These are phyloP conservation scores for Penicillium sp. DNA, from an alignment of 2,329 filamentous ascomycete species.

Conservation along the genomic window DNA sequence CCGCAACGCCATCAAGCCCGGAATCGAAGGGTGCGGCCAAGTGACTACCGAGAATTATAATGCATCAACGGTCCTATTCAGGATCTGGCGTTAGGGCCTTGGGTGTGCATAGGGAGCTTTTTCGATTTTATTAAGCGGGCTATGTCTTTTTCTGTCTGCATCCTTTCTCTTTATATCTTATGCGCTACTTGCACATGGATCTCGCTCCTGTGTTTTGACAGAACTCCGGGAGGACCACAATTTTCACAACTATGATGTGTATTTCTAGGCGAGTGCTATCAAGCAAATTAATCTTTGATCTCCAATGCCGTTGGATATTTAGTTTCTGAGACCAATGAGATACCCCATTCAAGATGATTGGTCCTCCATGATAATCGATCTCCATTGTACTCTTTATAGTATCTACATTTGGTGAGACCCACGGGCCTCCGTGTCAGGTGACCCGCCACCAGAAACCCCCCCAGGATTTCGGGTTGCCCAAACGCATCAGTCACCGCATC, in stretches of 20 bases:
- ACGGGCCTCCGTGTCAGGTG: constrained; percentile 7
- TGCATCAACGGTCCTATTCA: not conserved
- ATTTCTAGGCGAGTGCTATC: constrained; percentile 7
- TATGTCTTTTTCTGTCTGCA: not conserved
- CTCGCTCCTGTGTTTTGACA: constrained; percentile 1
- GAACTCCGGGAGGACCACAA: constrained; percentile 2
- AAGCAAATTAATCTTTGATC: not conserved
- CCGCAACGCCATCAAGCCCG: constrained; percentile 84
- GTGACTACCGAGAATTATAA: constrained; percentile 83
- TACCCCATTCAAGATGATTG: no score
- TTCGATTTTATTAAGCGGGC: not conserved
- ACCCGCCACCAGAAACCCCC: constrained; percentile 4
- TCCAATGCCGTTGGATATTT: not conserved
- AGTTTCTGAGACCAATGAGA: not conserved
- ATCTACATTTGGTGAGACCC: not conserved
- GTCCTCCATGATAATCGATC: no score
- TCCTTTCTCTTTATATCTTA: not conserved
- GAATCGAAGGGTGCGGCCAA: constrained; percentile 75
- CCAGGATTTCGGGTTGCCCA: not conserved
- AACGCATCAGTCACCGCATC: not conserved
- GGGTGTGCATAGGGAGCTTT: constrained; percentile 7
- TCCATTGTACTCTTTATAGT: no score
- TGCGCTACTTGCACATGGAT: constrained; percentile 1
- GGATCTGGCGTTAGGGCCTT: not conserved
- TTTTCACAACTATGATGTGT: constrained; percentile 7